Percentiles rank a stretch among this genome's conserved stretches.
Evolutionary conservation across 345 rosid genomes (phyloP).

Genomic region (Camelina hispida): DNA sequence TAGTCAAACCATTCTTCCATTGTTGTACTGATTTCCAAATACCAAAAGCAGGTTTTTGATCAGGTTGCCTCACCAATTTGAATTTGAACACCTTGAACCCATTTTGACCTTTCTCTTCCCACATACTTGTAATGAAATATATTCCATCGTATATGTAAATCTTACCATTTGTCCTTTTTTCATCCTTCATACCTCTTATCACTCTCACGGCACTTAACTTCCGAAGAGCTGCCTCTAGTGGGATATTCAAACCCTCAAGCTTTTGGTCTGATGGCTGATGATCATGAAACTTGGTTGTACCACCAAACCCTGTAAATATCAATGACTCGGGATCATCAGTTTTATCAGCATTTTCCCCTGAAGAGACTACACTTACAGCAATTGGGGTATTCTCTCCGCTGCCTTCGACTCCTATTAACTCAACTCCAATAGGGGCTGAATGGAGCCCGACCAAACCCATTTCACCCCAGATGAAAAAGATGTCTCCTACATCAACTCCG

Average conservation of each 20-base stretch:
- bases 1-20: constrained; percentile 50
- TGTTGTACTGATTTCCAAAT: constrained; percentile 59
- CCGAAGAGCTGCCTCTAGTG: constrained; percentile 53
- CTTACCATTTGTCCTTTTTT: constrained; percentile 30
- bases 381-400: constrained; percentile 36
- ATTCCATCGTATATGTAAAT: constrained; percentile 65
- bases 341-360: constrained; percentile 62
- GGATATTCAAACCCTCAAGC: constrained; percentile 48
- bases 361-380: constrained; percentile 64
- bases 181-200: constrained; percentile 54
- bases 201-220: constrained; percentile 58
- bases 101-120: constrained; percentile 60
- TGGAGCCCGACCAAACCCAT: constrained; percentile 66
- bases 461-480: constrained; percentile 67
- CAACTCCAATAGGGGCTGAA: constrained; percentile 60
- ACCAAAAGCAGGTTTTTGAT: constrained; percentile 56
- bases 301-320: constrained; percentile 64
- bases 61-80: constrained; percentile 54
- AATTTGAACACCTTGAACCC: constrained; percentile 60
- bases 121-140: constrained; percentile 52
- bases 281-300: constrained; percentile 17
- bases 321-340: constrained; percentile 52
- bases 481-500: constrained; percentile 66
- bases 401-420: constrained; percentile 44
- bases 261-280: no score